A percentile compares a stretch with the other conserved stretches of the same genome.
Conservation (phyloP, 2,329 filamentous ascomycete genomes). For the Colletotrichum shisoi region DNA sequence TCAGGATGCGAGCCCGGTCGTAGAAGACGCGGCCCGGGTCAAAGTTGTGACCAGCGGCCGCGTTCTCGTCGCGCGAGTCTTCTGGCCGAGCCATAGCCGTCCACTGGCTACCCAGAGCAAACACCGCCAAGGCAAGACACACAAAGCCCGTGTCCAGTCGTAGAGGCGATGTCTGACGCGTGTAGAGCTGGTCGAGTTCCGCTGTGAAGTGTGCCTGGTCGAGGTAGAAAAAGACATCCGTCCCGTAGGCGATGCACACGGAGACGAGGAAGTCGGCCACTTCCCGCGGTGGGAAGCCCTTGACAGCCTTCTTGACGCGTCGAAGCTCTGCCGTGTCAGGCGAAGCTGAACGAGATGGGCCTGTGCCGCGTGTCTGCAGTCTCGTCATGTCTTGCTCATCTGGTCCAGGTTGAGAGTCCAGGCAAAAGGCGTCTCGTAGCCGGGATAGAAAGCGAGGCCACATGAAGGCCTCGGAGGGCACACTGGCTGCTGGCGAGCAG, state of each 20-base stretch:
- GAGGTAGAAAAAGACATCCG: conserved; percentile 46
- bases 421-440: conserved; percentile 44
- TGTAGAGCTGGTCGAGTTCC: conserved; percentile 45
- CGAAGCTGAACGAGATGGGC: conserved; percentile 31
- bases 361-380: conserved; percentile 41
- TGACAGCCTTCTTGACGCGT: conserved; percentile 42
- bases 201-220: conserved; percentile 43
- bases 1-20: conserved; percentile 44
- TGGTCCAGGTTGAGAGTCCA: conserved; percentile 40
- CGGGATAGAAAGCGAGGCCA: conserved; percentile 45
- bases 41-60: conserved; percentile 29
- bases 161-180: conserved; percentile 37
- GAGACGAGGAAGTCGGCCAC: conserved; percentile 46
- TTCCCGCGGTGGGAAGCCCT: conserved; percentile 42
- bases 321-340: conserved; percentile 39
- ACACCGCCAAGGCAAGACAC: conserved; percentile 43
- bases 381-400: conserved; percentile 41
- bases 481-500: conserved; percentile 34
- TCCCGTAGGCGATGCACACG: conserved; percentile 44
- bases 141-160: conserved; percentile 43
- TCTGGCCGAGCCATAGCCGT: conserved; percentile 45
- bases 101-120: conserved; percentile 49
- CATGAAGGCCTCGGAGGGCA: conserved; percentile 41
- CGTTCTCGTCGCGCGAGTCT: conserved; percentile 4
- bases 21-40: conserved; percentile 48